Evolutionary conservation across 2,329 filamentous ascomycete genomes (phyloP), one percentile per base, ranked within the genome.

Genomic region (Aspergillus bombycis): DNA sequence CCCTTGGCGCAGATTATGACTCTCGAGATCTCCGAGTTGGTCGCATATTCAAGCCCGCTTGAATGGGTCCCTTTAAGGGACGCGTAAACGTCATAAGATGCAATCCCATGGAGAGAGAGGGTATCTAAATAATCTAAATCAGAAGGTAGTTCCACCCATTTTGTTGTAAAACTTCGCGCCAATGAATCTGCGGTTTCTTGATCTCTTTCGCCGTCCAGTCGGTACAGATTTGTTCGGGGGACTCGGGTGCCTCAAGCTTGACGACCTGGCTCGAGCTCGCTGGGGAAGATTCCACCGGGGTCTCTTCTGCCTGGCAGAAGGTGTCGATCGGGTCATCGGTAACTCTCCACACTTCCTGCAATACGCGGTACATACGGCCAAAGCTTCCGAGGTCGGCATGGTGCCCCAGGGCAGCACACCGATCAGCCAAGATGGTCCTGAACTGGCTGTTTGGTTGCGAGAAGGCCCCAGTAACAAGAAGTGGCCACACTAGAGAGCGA

Each of bases 141-240:
- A 97, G 87, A 78, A 97, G 85, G 82, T 93, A 95, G 77, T 96
- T 92, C 94, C 93, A 97, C 71, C 88, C 88, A 82, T 94, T 95
- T 81, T 90, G 88, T 81, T 88, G 88, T 93, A 97, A 97, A 76
- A 94, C 88, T 81, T 96, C 92, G 82, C 94, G 86, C 94, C 94
- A 98, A 88, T 94, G 93, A 79, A 96, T 87, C 81, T 90, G 90
- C 75, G 88, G 89, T 70, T 62, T 68, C 60, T 72, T 73, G 21
- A 71, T 67, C 26, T 72, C 69, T 26, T 68, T 68, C 61, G 64
- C 58, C 7, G 62, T 52, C 32, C 69, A 65, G 19, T 57, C 54
- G 8, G 45, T 43, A 36, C 58, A 36, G 23, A 36, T 23, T 19
- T 62, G 53, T 21, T 64, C 58, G 46, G 67, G 66, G 11, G 71